phyloP scores from a whole-genome alignment of 2,329 filamentous ascomycete genomes.

The Cadophora luteo-olivacea region DNA sequence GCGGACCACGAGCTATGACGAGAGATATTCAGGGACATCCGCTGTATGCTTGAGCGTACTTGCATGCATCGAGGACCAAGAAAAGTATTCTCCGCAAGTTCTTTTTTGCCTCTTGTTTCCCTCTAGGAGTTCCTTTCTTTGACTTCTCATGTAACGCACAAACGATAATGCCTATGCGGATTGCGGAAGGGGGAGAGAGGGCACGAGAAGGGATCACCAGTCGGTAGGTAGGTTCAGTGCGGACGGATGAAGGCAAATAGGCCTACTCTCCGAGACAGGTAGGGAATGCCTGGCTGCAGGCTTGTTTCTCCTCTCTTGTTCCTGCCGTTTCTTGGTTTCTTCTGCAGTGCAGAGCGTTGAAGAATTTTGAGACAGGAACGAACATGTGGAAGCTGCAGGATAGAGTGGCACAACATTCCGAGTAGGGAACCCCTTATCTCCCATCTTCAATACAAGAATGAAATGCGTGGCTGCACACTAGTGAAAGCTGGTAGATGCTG shows the following conservation, averaged over 20 bases:
- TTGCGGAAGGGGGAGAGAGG: neutral
- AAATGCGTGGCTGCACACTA: neutral
- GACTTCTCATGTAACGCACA: conserved; percentile 13
- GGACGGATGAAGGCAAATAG: neutral
- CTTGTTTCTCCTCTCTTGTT: conserved; percentile 5
- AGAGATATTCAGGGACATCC: conserved; percentile 15
- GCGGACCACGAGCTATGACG: neutral
- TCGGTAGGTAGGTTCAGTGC: neutral
- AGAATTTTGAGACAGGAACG: conserved; percentile 1
- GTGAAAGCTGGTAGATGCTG: neutral
- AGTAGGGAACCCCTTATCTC: conserved; percentile 16
- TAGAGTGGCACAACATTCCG: conserved; percentile 2
- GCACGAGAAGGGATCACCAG: neutral
- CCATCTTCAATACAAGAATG: neutral
- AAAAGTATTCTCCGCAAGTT: neutral
- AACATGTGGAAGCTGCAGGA: conserved; percentile 14
- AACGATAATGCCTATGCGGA: conserved; percentile 9
- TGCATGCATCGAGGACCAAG: neutral
- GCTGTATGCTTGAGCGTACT: conserved; percentile 5
- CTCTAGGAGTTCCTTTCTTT: too few relatives aligned
- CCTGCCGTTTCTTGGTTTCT: neutral
- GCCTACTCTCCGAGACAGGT: neutral
- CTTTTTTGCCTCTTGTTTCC: too few relatives aligned
- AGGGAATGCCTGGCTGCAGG: neutral
- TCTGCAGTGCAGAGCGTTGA: conserved; percentile 4